Evolutionary conservation across 2,329 filamentous ascomycete genomes (phyloP).

Genomic region (Thielaviopsis ethacetica): DNA sequence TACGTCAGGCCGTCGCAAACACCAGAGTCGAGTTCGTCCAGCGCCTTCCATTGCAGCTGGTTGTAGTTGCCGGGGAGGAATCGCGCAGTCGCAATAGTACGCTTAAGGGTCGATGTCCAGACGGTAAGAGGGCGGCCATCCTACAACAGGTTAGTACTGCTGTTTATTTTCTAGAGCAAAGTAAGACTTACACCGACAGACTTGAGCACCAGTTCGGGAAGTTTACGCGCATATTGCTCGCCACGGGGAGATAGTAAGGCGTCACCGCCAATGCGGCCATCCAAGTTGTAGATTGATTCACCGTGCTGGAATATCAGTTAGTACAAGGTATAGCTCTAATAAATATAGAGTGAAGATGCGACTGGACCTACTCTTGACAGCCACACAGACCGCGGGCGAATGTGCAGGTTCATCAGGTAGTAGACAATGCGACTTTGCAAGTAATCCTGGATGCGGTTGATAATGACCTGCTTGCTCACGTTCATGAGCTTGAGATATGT

Average conservation of each 20-base stretch:
- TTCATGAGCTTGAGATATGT: slow-evolving; percentile 98
- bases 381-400: slow-evolving; percentile 93
- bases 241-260: slow-evolving; percentile 73
- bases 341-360: too few relatives aligned
- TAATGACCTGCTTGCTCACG: slow-evolving; percentile 88
- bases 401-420: slow-evolving; percentile 97
- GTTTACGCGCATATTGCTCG: slow-evolving; percentile 67
- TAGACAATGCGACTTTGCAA: slow-evolving; percentile 92
- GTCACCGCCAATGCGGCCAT: slow-evolving; percentile 84
- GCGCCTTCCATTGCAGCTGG: slow-evolving; percentile 94
- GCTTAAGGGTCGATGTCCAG: slow-evolving; percentile 49
- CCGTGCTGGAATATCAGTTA: slow-evolving; percentile 49
- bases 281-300: slow-evolving; percentile 82
- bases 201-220: slow-evolving; percentile 70
- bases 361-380: slow-evolving; percentile 57
- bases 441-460: slow-evolving; percentile 95
- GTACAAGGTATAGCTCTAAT: background rate
- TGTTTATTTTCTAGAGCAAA: background rate
- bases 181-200: slow-evolving; percentile 59
- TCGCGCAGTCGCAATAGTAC: slow-evolving; percentile 82
- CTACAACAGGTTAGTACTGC: slow-evolving; percentile 20
- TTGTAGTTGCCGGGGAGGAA: slow-evolving; percentile 71
- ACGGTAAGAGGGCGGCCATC: slow-evolving; percentile 44
- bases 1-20: slow-evolving; percentile 96
- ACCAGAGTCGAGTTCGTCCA: slow-evolving; percentile 91